phyloP scores from a whole-genome alignment of 768 basidiomycete genomes.

The Gelatoporia subvermispora region DNA sequence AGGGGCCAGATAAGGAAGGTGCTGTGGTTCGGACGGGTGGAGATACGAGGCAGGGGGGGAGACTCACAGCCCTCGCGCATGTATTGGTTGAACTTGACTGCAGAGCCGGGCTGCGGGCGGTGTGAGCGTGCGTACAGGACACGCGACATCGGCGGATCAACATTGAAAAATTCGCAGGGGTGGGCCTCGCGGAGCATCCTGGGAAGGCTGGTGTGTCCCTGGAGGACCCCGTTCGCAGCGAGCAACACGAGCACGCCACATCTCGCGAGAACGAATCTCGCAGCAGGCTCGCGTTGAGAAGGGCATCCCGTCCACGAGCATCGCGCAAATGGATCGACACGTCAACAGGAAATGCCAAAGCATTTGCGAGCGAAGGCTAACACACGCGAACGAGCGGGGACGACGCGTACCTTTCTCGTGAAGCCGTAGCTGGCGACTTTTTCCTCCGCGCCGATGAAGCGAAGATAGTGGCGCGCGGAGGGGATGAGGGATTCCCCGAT shows the following conservation, averaged over 20 bases:
- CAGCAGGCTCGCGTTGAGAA: too few species aligned
- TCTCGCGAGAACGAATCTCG: too few species aligned
- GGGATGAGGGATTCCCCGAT: conserved; percentile 46
- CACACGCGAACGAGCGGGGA: background rate
- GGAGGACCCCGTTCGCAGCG: too few species aligned
- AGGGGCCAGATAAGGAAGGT: background rate
- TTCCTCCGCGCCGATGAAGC: conserved; percentile 46
- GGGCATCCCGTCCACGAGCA: too few species aligned
- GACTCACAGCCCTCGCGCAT: conserved; percentile 55
- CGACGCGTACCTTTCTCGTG: conserved; percentile 35
- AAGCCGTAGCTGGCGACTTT: conserved; percentile 41
- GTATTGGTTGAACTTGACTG: conserved; percentile 52
- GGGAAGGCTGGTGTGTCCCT: background rate
- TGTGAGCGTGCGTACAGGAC: too few species aligned
- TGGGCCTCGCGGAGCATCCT: background rate
- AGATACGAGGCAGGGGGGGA: background rate
- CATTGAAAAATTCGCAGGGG: too few species aligned
- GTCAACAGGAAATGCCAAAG: too few species aligned
- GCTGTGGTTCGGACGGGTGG: background rate
- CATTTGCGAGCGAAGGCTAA: background rate
- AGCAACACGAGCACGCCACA: background rate
- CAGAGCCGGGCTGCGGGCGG: conserved; percentile 47
- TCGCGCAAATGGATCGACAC: too few species aligned
- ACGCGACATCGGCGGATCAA: too few species aligned
- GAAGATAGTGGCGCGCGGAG: conserved; percentile 47